phyloP scores from a whole-genome alignment of 176 grass and related monocot genomes.

The Aechmea fasciata region DNA sequence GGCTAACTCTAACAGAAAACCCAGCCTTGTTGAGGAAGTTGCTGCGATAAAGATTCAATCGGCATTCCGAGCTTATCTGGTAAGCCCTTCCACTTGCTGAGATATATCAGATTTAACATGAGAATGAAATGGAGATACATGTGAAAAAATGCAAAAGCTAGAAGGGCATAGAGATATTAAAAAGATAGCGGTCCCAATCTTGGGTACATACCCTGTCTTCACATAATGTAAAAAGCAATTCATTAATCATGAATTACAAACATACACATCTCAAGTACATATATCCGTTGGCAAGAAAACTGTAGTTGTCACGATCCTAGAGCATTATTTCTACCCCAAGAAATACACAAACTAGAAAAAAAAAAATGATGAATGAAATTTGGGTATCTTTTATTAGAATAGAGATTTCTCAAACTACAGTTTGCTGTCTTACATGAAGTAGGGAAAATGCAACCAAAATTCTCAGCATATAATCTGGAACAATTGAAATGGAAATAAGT shows the following conservation, averaged over 20 bases:
- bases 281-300: too few relatives aligned
- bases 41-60: slow-evolving; percentile 16
- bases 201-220: too few relatives aligned
- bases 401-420: not conserved
- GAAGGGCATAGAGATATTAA: not conserved
- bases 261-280: too few relatives aligned
- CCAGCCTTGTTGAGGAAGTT: not conserved
- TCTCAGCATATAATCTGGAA: not conserved
- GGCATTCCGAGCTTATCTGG: slow-evolving; percentile 13
- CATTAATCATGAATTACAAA: too few relatives aligned
- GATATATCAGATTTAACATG: not conserved
- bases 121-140: not conserved
- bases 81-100: not conserved
- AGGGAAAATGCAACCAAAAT: not conserved
- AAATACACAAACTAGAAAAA: not conserved
- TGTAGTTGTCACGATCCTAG: too few relatives aligned
- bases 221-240: too few relatives aligned
- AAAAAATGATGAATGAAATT: not conserved
- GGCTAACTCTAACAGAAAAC: not conserved
- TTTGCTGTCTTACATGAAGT: not conserved
- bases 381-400: not conserved
- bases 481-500: not conserved
- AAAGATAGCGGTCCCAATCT: not conserved
- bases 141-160: not conserved
- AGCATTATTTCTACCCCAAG: not conserved